These are phyloP conservation scores for Basipetospora chlamydospora DNA, from an alignment of 2,329 filamentous ascomycete species.

Conservation along the genomic window DNA sequence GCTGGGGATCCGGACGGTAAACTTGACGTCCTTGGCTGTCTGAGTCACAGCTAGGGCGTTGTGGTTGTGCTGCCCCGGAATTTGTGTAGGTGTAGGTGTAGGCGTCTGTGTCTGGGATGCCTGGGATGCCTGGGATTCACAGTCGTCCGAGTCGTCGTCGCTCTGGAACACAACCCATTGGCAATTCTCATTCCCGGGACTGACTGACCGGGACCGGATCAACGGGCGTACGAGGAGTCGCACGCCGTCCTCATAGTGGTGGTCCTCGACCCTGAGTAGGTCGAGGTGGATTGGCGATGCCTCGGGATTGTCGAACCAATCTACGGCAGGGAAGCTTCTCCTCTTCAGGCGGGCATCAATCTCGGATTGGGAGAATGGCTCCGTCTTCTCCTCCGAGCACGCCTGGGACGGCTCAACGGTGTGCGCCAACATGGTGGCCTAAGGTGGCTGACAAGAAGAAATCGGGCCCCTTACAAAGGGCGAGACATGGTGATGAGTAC, in stretches of 20 bases:
- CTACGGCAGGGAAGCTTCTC: conserved; percentile 23
- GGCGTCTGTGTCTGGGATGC: conserved; percentile 12
- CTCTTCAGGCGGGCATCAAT: conserved; percentile 33
- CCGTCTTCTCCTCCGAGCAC: conserved; percentile 36
- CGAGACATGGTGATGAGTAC: no score
- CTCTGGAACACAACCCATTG: conserved; percentile 42
- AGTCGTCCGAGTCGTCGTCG: conserved; percentile 34
- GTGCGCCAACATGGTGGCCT: conserved; percentile 3
- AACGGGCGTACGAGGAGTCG: conserved; percentile 42
- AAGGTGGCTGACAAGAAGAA: background rate
- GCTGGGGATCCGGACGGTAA: conserved; percentile 40
- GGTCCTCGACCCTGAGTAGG: conserved; percentile 33
- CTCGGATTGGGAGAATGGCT: conserved; percentile 43
- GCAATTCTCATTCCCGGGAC: conserved; percentile 40
- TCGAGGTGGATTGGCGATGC: conserved; percentile 35
- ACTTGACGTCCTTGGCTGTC: conserved; percentile 45
- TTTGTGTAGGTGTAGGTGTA: no score
- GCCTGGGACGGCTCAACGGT: conserved; percentile 16
- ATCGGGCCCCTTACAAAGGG: no score
- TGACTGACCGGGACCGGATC: conserved; percentile 37
- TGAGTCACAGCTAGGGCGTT: conserved; percentile 46
- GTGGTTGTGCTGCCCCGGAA: conserved; percentile 26
- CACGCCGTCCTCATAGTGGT: conserved; percentile 39
- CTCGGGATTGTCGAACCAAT: conserved; percentile 20
- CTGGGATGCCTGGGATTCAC: no score